Evolutionary conservation across 1,139 yeast genomes (phyloP).

Genomic region (Kurtzmaniella quercitrusa): DNA sequence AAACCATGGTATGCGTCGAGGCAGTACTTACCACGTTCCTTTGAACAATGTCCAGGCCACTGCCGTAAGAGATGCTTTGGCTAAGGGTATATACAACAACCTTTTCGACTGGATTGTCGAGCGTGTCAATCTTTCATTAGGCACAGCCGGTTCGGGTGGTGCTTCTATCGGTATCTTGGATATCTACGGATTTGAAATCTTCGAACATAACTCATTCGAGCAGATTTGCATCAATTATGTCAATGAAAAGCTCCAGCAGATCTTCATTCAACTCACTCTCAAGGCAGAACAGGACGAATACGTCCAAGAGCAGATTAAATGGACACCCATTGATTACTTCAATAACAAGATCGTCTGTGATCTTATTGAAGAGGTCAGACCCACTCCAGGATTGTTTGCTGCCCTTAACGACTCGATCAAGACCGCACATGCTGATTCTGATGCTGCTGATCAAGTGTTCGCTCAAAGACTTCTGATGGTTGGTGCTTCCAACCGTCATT

Average conservation of each 20-base stretch:
- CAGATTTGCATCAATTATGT: slow-evolving; percentile 97
- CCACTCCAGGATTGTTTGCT: slow-evolving; percentile 91
- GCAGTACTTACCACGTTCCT: slow-evolving; percentile 93
- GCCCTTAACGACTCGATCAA: slow-evolving; percentile 96
- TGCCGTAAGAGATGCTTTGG: slow-evolving; percentile 92
- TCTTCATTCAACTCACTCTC: slow-evolving; percentile 89
- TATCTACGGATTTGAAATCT: slow-evolving; percentile 97
- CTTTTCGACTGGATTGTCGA: slow-evolving; percentile 97
- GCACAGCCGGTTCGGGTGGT: slow-evolving; percentile 29
- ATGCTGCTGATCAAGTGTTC: slow-evolving; percentile 95
- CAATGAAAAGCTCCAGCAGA: slow-evolving; percentile 95
- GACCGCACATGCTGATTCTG: slow-evolving; percentile 97
- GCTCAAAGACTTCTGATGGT: slow-evolving; percentile 89
- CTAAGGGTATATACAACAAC: slow-evolving; percentile 90
- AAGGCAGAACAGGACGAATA: slow-evolving; percentile 98
- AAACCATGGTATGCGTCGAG: slow-evolving; percentile 80
- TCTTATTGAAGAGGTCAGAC: slow-evolving; percentile 87
- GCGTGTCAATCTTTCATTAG: slow-evolving; percentile 74
- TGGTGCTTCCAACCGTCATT: slow-evolving; percentile 72
- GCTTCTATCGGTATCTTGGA: slow-evolving; percentile 86
- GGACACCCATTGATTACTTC: slow-evolving; percentile 98
- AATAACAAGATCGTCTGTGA: slow-evolving; percentile 97
- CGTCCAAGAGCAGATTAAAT: slow-evolving; percentile 87
- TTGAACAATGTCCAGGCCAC: slow-evolving; percentile 88
- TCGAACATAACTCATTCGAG: slow-evolving; percentile 94